phyloP scores from a whole-genome alignment of 73 alveolate genomes.

The Symbiodinium natans region DNA sequence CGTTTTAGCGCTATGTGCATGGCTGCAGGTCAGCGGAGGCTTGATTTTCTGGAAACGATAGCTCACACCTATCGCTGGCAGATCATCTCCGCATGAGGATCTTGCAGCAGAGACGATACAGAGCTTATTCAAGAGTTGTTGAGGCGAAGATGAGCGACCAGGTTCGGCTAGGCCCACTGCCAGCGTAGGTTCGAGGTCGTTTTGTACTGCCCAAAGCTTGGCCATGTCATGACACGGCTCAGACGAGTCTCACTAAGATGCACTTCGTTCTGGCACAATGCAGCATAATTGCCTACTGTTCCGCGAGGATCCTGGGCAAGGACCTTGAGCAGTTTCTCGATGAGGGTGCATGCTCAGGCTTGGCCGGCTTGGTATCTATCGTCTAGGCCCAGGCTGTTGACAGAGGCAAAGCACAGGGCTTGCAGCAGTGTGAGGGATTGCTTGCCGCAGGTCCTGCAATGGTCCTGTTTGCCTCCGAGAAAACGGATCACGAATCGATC shows the following conservation, averaged over 20 bases:
- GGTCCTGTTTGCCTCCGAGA: constrained; percentile 28
- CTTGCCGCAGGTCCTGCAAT: constrained; percentile 29
- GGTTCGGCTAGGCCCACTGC: neutral
- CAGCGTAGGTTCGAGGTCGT: neutral
- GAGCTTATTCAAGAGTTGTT: too few relatives aligned
- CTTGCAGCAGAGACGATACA: too few relatives aligned
- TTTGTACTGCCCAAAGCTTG: too few relatives aligned
- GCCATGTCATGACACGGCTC: too few relatives aligned
- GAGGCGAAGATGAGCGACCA: neutral
- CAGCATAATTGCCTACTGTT: neutral
- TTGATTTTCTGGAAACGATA: too few relatives aligned
- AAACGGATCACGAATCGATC: neutral
- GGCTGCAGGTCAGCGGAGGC: constrained; percentile 15
- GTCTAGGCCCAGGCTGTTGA: too few relatives aligned
- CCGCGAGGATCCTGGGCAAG: constrained; percentile 19
- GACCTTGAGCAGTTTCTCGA: constrained; percentile 30
- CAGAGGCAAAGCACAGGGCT: too few relatives aligned
- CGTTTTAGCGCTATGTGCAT: neutral
- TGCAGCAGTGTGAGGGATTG: neutral
- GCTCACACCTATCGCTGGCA: neutral
- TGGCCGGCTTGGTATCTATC: neutral
- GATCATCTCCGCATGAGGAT: too few relatives aligned
- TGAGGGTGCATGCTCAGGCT: constrained; percentile 48
- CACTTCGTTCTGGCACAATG: too few relatives aligned
- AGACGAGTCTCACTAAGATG: too few relatives aligned